These are phyloP conservation scores for Aquilaria agallochum DNA, from an alignment of 441 rosid species.

Conservation along the genomic window DNA sequence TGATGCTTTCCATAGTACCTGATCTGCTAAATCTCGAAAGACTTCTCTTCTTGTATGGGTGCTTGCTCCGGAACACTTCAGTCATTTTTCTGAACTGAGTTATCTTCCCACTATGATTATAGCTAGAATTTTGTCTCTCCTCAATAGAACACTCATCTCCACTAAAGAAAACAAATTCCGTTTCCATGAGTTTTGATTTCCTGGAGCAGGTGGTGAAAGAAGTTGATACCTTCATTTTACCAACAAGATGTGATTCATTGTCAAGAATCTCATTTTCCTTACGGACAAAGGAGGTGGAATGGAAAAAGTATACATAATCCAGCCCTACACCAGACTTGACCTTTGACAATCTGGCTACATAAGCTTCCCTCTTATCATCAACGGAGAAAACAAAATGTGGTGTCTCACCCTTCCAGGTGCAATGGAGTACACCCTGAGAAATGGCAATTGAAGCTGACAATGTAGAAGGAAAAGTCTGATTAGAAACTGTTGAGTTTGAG, in stretches of 20 bases:
- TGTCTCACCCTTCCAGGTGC: constrained; percentile 51
- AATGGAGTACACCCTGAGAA: constrained; percentile 70
- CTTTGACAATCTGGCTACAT: constrained; percentile 43
- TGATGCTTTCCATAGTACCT: constrained; percentile 38
- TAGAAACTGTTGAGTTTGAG: constrained; percentile 47
- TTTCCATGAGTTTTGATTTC: constrained; percentile 47
- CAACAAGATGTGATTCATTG: constrained; percentile 44
- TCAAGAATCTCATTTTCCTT: constrained; percentile 32
- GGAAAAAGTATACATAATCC: constrained; percentile 51
- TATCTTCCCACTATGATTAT: constrained; percentile 34
- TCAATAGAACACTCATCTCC: constrained; percentile 24
- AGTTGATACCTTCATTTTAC: constrained; percentile 62
- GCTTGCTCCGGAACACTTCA: constrained; percentile 43
- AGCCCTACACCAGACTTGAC: constrained; percentile 25
- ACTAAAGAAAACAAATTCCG: constrained; percentile 62
- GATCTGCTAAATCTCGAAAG: constrained; percentile 42
- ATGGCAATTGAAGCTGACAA: constrained; percentile 21
- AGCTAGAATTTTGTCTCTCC: constrained; percentile 30
- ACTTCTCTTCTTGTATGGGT: constrained; percentile 52
- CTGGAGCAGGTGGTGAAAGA: constrained; percentile 38
- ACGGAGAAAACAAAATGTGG: constrained; percentile 82
- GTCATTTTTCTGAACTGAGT: constrained; percentile 54
- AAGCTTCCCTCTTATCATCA: constrained; percentile 57
- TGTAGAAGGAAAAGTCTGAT: constrained; percentile 45
- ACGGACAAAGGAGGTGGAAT: constrained; percentile 30